Base-by-base conservation (phyloP, 352 stramenopile species). In the Aphanomyces euteiches region DNA sequence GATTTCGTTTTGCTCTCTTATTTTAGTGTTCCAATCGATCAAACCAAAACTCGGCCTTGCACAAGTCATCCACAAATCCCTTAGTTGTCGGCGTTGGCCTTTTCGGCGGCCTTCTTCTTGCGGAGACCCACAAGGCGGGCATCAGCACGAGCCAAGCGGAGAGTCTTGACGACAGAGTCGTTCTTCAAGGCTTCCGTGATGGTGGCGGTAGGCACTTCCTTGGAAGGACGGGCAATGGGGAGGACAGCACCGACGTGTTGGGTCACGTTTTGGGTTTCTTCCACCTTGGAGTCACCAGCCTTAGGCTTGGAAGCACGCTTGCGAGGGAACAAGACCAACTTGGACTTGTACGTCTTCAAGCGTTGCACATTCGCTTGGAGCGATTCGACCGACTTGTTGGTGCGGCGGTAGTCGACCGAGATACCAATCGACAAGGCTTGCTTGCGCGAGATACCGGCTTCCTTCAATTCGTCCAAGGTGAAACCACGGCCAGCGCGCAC, bases 271-370 rank as follows among this genome's bases (percentile, higher is more conserved):
- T 93, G 85, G 72, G 89, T 96, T 80, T 98, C 90, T 73, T 96
- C 90, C 41, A 80, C 77, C 38, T 88, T 78, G 60, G 94, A 90
- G 84, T 99, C 92, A 72, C 92, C 95, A 69, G 95, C 89, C 93
- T 98, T 98, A 67, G 89, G 80, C 87, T 98, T 98, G 79, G 93
- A 96, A 66, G 94, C 78, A 81, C 87, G 90, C 84, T 98, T 98
- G 85, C 96, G 96, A 72, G 97, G 96, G 93, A 99, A 99, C 67
- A 99, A 86, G 69, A 99, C 91, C 54, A 99, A 88, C 78, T 98
- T 99, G 66, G 84, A 82, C 87, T 99, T 98, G 96, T 99, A 99
- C 71, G 96, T 93, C 87, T 99, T 98, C 63, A 99, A 91, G 79
- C 97, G 95, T 75, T 98, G 89, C 68, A 99, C 97, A 84, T 99